A percentile compares a stretch with the other conserved stretches of the same genome.
These are phyloP conservation scores for Penicillium corylophilum DNA, from an alignment of 2,329 filamentous ascomycete genomes.

Conservation along the genomic window DNA sequence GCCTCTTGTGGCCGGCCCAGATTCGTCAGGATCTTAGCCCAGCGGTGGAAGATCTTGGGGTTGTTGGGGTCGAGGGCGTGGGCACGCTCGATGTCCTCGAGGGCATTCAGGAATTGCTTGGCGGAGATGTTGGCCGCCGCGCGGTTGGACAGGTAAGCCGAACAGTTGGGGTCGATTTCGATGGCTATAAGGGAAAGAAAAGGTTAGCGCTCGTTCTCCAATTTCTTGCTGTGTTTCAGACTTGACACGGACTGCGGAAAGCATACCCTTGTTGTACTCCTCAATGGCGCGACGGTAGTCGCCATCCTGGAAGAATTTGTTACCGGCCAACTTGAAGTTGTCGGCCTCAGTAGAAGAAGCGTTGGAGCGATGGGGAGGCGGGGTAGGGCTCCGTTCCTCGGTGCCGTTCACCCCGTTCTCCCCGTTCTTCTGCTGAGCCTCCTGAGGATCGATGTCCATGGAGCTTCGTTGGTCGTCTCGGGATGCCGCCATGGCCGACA, in stretches of 20 bases:
- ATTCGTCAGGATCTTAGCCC: constrained; percentile 86
- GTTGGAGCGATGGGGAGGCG: constrained; percentile 50
- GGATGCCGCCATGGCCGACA: constrained; percentile 58
- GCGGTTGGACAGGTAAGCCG: constrained; percentile 91
- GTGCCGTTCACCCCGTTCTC: constrained; percentile 36
- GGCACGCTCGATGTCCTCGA: constrained; percentile 83
- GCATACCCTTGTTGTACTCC: constrained; percentile 89
- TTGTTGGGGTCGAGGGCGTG: constrained; percentile 82
- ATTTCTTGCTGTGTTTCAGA: neutral
- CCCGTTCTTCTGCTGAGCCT: constrained; percentile 46
- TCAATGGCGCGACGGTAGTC: constrained; percentile 85
- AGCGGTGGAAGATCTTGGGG: constrained; percentile 79
- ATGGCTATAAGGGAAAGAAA: constrained; percentile 62
- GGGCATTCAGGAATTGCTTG: constrained; percentile 71
- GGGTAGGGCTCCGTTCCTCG: constrained; percentile 44
- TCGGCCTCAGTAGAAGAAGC: constrained; percentile 68
- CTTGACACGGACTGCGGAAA: neutral
- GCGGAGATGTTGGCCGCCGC: constrained; percentile 92
- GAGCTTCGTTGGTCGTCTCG: constrained; percentile 55
- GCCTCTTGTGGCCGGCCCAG: constrained; percentile 86
- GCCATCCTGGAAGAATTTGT: constrained; percentile 95
- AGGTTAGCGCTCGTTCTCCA: constrained; percentile 6
- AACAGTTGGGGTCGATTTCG: constrained; percentile 77
- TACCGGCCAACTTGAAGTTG: constrained; percentile 85
- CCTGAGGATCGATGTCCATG: constrained; percentile 72